phyloP scores from a whole-genome alignment of 768 basidiomycete species.

The Kondoa malvinella region DNA sequence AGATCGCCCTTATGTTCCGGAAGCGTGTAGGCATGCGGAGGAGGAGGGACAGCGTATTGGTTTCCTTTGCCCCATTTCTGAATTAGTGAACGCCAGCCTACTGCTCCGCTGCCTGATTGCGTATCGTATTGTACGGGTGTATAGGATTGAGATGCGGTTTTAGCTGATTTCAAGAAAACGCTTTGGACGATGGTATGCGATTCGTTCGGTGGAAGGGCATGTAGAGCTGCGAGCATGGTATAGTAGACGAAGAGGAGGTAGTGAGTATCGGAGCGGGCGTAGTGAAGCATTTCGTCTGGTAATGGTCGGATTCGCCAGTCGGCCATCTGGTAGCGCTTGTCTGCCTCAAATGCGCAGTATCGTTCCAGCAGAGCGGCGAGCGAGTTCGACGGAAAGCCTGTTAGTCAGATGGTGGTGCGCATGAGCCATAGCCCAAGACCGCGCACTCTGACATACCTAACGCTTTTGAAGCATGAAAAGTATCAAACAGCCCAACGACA shows the following conservation, averaged over 20 bases:
- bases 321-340: slow-evolving; percentile 90
- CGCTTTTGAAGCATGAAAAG: slow-evolving; percentile 78
- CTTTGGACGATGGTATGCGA: neutral
- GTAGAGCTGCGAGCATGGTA: slow-evolving; percentile 66
- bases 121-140: slow-evolving; percentile 6
- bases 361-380: slow-evolving; percentile 67
- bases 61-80: slow-evolving; percentile 10
- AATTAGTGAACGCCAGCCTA: slow-evolving; percentile 13
- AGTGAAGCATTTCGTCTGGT: slow-evolving; percentile 70
- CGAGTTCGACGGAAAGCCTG: slow-evolving; percentile 67
- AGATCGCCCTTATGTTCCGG: slow-evolving; percentile 6
- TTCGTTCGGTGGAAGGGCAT: neutral
- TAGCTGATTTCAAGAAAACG: slow-evolving; percentile 6
- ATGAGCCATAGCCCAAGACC: neutral
- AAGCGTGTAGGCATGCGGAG: neutral
- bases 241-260: slow-evolving; percentile 87
- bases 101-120: slow-evolving; percentile 3
- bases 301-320: slow-evolving; percentile 96
- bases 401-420: slow-evolving; percentile 3
- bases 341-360: slow-evolving; percentile 76
- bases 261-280: slow-evolving; percentile 92
- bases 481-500: slow-evolving; percentile 91
- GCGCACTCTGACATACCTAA: slow-evolving; percentile 39
- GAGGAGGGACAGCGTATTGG: slow-evolving; percentile 10
- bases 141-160: slow-evolving; percentile 13